A percentile compares a stretch with the other conserved stretches of the same genome.
These are phyloP conservation scores for Diaporthe vexans DNA, from an alignment of 2,329 filamentous ascomycete species.

Conservation along the genomic window DNA sequence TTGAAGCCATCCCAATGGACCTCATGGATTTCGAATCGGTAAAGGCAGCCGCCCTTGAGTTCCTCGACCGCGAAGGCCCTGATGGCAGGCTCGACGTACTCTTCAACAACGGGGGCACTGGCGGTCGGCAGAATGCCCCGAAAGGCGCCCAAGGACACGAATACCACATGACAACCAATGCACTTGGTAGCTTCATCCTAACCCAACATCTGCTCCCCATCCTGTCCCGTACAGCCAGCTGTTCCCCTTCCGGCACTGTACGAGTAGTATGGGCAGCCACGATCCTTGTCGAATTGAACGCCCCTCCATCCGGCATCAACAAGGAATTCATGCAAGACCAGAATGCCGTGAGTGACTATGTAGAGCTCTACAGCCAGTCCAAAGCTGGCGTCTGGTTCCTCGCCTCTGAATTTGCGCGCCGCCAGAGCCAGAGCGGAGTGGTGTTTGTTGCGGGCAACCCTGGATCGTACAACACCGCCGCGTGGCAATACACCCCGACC, in stretches of 20 bases:
- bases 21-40: constrained; percentile 43
- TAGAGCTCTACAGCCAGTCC: constrained; percentile 44
- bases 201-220: constrained; percentile 40
- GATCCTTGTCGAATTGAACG: constrained; percentile 43
- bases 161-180: constrained; percentile 45
- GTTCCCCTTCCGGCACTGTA: constrained; percentile 38
- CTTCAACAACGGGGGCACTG: constrained; percentile 47
- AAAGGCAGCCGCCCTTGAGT: constrained; percentile 40
- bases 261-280: constrained; percentile 46
- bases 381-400: constrained; percentile 46
- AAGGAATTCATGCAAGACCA: constrained; percentile 42
- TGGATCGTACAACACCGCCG: constrained; percentile 26
- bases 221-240: neutral
- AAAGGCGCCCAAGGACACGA: constrained; percentile 43
- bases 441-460: constrained; percentile 36
- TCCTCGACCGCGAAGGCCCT: constrained; percentile 39
- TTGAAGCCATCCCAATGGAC: constrained; percentile 44
- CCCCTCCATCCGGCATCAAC: constrained; percentile 41
- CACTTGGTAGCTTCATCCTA: constrained; percentile 42
- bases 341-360: constrained; percentile 26
- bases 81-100: constrained; percentile 43
- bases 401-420: constrained; percentile 45
- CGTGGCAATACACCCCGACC: constrained; percentile 24
- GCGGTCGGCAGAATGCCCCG: constrained; percentile 42
- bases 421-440: constrained; percentile 38